Percentiles rank a stretch among this genome's conserved stretches.
Conservation (phyloP, 768 basidiomycete species). For the Hypsizygus marmoreus region DNA sequence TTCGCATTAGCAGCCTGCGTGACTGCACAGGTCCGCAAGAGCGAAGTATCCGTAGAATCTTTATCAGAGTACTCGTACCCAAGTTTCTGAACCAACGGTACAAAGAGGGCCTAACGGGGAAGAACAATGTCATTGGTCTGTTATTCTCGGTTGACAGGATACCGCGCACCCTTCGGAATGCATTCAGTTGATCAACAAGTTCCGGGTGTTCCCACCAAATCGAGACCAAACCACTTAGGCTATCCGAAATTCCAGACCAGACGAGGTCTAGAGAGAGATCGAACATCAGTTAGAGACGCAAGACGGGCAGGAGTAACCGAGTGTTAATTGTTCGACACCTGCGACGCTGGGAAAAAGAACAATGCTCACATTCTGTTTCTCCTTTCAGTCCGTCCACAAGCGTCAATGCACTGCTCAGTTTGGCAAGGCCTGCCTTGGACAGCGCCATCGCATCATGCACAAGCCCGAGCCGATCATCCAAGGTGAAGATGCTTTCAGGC, state of each 20-base stretch:
- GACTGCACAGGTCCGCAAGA: conserved; percentile 78
- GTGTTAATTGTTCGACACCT: too few relatives aligned
- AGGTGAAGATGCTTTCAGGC: conserved; percentile 52
- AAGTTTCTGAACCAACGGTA: conserved; percentile 74
- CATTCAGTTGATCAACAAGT: conserved; percentile 54
- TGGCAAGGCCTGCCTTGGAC: conserved; percentile 76
- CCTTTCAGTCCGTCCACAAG: conserved; percentile 67
- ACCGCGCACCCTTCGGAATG: conserved; percentile 57
- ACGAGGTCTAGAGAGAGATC: conserved; percentile 62
- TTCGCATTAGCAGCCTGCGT: conserved; percentile 40
- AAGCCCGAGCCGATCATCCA: conserved; percentile 89
- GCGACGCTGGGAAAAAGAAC: not conserved
- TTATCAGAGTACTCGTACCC: conserved; percentile 72
- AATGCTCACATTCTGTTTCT: conserved; percentile 74
- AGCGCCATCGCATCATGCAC: conserved; percentile 82
- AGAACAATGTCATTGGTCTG: conserved; percentile 3
- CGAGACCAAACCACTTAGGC: conserved; percentile 52
- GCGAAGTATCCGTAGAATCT: conserved; percentile 69
- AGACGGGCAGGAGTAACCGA: too few relatives aligned
- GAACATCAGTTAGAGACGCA: not conserved
- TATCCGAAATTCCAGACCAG: conserved; percentile 69
- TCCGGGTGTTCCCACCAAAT: conserved; percentile 85
- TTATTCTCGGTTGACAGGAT: not conserved
- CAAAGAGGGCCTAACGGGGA: conserved; percentile 59
- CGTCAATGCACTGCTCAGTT: conserved; percentile 75